phyloP scores from a whole-genome alignment of 2,329 filamentous ascomycete genomes.

The Aspergillus sp. region DNA sequence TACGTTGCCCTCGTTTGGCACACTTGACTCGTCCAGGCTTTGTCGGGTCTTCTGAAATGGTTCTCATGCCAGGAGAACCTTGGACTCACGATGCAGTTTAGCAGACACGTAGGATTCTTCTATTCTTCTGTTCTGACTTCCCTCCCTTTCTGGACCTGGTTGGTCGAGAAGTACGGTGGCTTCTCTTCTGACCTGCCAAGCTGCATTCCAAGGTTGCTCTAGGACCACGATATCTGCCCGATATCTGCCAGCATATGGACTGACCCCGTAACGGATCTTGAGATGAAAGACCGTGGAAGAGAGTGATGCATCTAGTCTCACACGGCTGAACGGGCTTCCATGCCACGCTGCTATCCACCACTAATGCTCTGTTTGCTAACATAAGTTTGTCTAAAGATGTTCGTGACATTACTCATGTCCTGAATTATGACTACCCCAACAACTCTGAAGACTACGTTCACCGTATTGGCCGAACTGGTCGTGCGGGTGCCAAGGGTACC shows the following conservation, averaged over 20 bases:
- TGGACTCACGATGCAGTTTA: constrained; percentile 76
- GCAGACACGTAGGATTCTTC: constrained; percentile 61
- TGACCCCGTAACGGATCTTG: constrained; percentile 43
- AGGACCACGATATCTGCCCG: constrained; percentile 64
- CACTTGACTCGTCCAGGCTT: constrained; percentile 91
- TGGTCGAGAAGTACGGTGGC: constrained; percentile 77
- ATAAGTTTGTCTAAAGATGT: constrained; percentile 80
- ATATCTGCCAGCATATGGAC: constrained; percentile 58
- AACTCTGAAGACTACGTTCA: constrained; percentile 73
- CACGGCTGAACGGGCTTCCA: constrained; percentile 57
- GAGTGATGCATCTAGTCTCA: constrained; percentile 61
- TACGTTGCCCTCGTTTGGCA: constrained; percentile 71
- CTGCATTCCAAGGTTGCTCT: constrained; percentile 68
- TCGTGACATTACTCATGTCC: constrained; percentile 99
- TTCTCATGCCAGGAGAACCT: constrained; percentile 80
- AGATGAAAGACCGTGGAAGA: constrained; percentile 52
- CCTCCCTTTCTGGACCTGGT: constrained; percentile 58
- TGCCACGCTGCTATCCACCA: constrained; percentile 42
- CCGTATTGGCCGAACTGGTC: constrained; percentile 67
- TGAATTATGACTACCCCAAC: constrained; percentile 99
- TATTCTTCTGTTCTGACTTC: constrained; percentile 55
- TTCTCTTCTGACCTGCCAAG: constrained; percentile 63
- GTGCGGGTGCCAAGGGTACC: constrained; percentile 83
- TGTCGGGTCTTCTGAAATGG: constrained; percentile 71
- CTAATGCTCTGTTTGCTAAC: constrained; percentile 72